Conservation (phyloP, 345 rosid genomes). For the Eucalyptus decipiens region DNA sequence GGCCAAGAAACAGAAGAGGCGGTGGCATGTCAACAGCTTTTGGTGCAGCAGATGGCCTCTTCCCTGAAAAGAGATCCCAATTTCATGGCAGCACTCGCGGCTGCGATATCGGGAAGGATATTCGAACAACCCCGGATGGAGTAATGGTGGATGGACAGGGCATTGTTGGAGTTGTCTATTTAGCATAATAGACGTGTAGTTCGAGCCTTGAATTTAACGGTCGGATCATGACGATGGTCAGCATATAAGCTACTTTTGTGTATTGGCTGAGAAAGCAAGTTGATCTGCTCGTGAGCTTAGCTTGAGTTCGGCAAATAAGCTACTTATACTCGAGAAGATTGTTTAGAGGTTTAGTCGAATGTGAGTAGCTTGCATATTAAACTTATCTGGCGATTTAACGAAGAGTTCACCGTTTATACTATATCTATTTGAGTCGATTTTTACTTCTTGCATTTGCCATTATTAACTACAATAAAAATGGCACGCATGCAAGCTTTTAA, state of each 20-base stretch:
- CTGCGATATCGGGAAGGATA: neutral
- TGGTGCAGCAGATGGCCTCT: slow-evolving; percentile 72
- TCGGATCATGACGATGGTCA: neutral
- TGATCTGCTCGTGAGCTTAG: neutral
- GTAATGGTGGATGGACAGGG: neutral
- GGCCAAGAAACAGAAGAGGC: slow-evolving; percentile 5
- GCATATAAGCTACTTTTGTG: neutral
- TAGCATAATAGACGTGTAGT: neutral
- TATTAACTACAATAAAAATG: too few species aligned
- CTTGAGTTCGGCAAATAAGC: neutral
- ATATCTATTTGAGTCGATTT: neutral
- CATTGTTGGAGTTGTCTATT: neutral
- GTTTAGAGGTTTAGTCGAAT: neutral
- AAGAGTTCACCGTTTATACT: neutral
- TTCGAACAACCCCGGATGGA: neutral
- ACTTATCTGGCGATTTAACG: neutral
- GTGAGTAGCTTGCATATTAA: neutral
- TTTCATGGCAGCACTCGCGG: neutral
- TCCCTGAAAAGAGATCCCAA: slow-evolving; percentile 62
- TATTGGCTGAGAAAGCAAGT: neutral
- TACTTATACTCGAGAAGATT: neutral
- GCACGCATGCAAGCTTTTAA: neutral
- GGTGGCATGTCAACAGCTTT: slow-evolving; percentile 24
- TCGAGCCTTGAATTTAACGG: neutral
- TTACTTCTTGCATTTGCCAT: neutral